These are phyloP conservation scores for Dichomitus squalens DNA, from an alignment of 1,284 basidiomycete species.

Conservation along the genomic window DNA sequence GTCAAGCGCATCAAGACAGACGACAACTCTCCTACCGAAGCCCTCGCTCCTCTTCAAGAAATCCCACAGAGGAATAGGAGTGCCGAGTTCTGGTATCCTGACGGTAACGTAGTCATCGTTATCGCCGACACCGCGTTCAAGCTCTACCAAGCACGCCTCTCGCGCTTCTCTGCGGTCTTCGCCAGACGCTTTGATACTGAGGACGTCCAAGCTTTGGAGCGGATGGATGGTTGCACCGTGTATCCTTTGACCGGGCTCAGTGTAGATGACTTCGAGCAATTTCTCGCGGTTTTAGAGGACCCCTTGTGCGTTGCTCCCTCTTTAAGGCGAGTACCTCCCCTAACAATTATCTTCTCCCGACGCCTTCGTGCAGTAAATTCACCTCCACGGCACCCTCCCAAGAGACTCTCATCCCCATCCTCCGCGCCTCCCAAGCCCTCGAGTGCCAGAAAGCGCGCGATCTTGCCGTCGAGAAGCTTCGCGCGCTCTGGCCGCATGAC, in stretches of 20 bases:
- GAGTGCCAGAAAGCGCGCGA: slow-evolving; percentile 21
- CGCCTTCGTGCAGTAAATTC: neutral
- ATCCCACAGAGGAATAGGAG: neutral
- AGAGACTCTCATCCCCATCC: slow-evolving; percentile 12
- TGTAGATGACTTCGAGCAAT: neutral
- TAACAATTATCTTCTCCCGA: neutral
- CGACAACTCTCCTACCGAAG: neutral
- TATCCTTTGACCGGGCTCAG: neutral
- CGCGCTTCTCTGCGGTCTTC: too few relatives aligned
- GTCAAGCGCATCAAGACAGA: neutral
- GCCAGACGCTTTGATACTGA: too few relatives aligned
- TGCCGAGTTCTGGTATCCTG: slow-evolving; percentile 6
- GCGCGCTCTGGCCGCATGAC: slow-evolving; percentile 30
- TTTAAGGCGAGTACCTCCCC: too few relatives aligned
- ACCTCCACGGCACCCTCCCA: neutral
- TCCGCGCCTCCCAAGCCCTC: slow-evolving; percentile 31
- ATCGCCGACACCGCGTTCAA: neutral
- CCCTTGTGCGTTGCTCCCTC: neutral
- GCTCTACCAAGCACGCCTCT: neutral
- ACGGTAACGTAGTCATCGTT: slow-evolving; percentile 6
- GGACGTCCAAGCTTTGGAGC: too few relatives aligned
- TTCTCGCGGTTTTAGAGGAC: neutral
- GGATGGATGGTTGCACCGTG: neutral
- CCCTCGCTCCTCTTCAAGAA: too few relatives aligned
- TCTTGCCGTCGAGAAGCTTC: slow-evolving; percentile 29